Evolutionary conservation across 345 rosid species (phyloP).

Genomic region (Pistacia integerrima): DNA sequence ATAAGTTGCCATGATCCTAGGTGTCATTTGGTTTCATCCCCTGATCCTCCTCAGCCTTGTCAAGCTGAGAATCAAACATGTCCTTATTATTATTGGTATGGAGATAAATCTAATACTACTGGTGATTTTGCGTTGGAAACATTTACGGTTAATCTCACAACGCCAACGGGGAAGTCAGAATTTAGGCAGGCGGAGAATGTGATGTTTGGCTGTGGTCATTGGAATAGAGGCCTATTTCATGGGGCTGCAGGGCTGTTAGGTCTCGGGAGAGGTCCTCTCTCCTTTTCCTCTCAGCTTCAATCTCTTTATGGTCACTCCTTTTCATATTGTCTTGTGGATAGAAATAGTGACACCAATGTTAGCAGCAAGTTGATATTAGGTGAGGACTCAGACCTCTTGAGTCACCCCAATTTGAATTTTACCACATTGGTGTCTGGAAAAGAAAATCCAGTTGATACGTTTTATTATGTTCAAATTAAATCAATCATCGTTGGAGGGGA

Average conservation of each 20-base stretch:
- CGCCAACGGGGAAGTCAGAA: conserved; percentile 45
- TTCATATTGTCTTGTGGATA: conserved; percentile 83
- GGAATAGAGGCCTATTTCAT: conserved; percentile 81
- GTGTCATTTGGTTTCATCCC: conserved; percentile 72
- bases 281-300: conserved; percentile 85
- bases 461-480: conserved; percentile 73
- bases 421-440: conserved; percentile 63
- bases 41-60: conserved; percentile 71
- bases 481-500: conserved; percentile 71
- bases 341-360: conserved; percentile 61
- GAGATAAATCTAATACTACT: conserved; percentile 85
- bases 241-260: conserved; percentile 92
- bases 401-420: conserved; percentile 62
- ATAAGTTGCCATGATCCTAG: conserved; percentile 67
- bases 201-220: conserved; percentile 94
- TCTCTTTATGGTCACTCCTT: conserved; percentile 77
- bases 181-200: conserved; percentile 58
- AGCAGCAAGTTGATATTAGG: conserved; percentile 91
- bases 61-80: conserved; percentile 61
- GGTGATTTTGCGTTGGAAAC: conserved; percentile 86
- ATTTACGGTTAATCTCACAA: conserved; percentile 71
- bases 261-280: conserved; percentile 87
- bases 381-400: conserved; percentile 59
- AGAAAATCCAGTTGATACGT: conserved; percentile 64
- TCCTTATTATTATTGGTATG: conserved; percentile 89